Evolutionary conservation across 2,329 filamentous ascomycete genomes (phyloP).

Genomic region (Tolypocladium inflatum): DNA sequence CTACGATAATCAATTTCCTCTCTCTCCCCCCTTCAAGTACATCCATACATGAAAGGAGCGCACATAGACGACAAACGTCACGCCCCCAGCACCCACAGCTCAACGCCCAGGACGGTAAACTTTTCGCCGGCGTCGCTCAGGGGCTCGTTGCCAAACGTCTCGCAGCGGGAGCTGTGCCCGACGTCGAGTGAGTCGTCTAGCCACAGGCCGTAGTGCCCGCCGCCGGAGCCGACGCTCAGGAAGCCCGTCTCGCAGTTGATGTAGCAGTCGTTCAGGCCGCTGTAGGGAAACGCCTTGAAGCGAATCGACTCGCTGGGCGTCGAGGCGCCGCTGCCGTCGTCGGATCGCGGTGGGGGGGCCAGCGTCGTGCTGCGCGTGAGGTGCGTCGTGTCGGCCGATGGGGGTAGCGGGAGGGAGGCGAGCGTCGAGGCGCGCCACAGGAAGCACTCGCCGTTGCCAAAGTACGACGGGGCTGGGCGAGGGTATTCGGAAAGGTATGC

Average conservation of each 20-base stretch:
- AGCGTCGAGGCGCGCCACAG: slow-evolving; percentile 53
- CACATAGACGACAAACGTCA: slow-evolving; percentile 7
- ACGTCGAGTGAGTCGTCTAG: slow-evolving; percentile 76
- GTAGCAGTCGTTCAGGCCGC: slow-evolving; percentile 91
- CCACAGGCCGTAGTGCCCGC: slow-evolving; percentile 91
- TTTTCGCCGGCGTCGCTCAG: slow-evolving; percentile 88
- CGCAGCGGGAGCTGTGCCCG: slow-evolving; percentile 73
- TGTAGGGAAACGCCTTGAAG: slow-evolving; percentile 96
- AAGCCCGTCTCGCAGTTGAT: slow-evolving; percentile 85
- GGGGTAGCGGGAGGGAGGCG: slow-evolving; percentile 41
- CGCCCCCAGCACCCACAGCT: slow-evolving; percentile 81
- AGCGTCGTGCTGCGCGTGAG: slow-evolving; percentile 31
- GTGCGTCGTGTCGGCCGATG: slow-evolving; percentile 41
- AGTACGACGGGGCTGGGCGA: slow-evolving; percentile 74
- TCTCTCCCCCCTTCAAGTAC: not conserved
- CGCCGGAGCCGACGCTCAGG: slow-evolving; percentile 76
- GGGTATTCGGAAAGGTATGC: slow-evolving; percentile 89
- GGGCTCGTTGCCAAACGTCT: slow-evolving; percentile 91
- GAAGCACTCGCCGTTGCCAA: slow-evolving; percentile 91
- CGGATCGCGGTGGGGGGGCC: slow-evolving; percentile 15
- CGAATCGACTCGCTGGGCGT: slow-evolving; percentile 60
- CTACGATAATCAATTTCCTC: too few species aligned
- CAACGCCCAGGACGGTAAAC: slow-evolving; percentile 83
- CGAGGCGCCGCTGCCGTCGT: slow-evolving; percentile 9
- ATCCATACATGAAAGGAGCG: not conserved